Base-by-base conservation (phyloP, 2,329 filamentous ascomycete species). In the Colletotrichum musae region DNA sequence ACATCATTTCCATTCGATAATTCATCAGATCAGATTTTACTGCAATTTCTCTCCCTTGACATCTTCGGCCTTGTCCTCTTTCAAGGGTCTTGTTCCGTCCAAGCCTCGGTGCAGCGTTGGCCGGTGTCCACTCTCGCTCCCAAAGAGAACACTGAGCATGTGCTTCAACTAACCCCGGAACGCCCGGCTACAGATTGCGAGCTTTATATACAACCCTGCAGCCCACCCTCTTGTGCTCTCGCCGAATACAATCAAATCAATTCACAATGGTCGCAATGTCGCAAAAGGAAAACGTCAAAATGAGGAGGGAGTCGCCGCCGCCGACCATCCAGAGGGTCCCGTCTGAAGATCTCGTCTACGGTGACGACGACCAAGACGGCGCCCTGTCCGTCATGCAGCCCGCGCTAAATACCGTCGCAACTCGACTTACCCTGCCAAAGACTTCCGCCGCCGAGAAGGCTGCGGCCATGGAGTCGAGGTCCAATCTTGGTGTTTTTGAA, bases 371-470 rank as follows among this genome's bases (percentile, higher is more conserved):
- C 53, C 81, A 86, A 65, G 87, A 90, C 73, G 87, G 87, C 72
- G 88, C 86, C 5, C 87, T 89, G 72, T 88, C 87, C 7, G 83
- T 90, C 53, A 83, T 91, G 58, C 88, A 89, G 74, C 87, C 88
- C 2, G 83, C 88, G 26, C 84, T 91, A 71, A 90, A 88, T 75
- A 82, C 83, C 6, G 81, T 82, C 24, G 89, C 88, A 9, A 87
- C 86, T 5, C 85, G 87, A 54, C 79, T 90, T 47, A 87, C 87
- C 13, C 85, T 86, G 4, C 80, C 84, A 5, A 84, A 80, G 63
- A 90, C 87, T 0, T 86, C 88, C 6, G 87, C 87, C 4, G 82
- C 84, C 32, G 89, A 91, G 75, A 90, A 88, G 77, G 85, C 83
- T 16, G 85, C 86, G 6, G 88, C 86, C 0, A 81, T 90, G 81